Evolutionary conservation across 2,329 filamentous ascomycete genomes (phyloP).

Genomic region (Colletotrichum musicola): DNA sequence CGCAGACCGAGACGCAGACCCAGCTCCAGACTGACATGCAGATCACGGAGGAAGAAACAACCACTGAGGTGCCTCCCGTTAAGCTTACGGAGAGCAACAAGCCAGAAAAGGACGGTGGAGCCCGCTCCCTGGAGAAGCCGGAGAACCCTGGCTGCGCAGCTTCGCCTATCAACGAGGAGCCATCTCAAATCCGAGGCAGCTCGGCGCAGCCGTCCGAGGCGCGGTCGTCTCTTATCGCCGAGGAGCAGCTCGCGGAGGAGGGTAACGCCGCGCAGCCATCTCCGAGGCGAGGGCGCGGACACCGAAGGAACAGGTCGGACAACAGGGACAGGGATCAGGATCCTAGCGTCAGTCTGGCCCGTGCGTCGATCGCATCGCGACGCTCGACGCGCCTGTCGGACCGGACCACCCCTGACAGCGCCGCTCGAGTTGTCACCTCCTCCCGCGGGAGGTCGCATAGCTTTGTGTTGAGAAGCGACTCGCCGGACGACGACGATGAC

Average conservation of each 20-base stretch:
- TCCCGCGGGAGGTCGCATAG: slow-evolving; percentile 45
- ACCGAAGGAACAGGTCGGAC: slow-evolving; percentile 34
- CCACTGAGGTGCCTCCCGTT: slow-evolving; percentile 6
- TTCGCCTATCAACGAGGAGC: slow-evolving; percentile 30
- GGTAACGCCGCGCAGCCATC: slow-evolving; percentile 21
- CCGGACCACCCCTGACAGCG: slow-evolving; percentile 38
- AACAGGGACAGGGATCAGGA: slow-evolving; percentile 37
- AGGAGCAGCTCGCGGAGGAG: slow-evolving; percentile 34
- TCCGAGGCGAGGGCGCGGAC: slow-evolving; percentile 34
- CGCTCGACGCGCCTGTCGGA: slow-evolving; percentile 39
- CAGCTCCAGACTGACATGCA: slow-evolving; percentile 7
- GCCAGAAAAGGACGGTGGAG: not conserved
- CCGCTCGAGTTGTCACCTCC: slow-evolving; percentile 38
- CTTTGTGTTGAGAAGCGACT: slow-evolving; percentile 41
- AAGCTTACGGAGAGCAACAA: not conserved
- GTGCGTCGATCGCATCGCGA: slow-evolving; percentile 38
- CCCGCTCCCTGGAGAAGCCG: not conserved
- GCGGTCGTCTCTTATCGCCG: slow-evolving; percentile 38
- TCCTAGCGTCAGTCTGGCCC: slow-evolving; percentile 38
- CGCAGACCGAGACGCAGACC: not conserved
- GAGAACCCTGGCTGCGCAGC: slow-evolving; percentile 11
- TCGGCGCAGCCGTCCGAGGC: slow-evolving; percentile 37
- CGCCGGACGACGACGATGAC: slow-evolving; percentile 38
- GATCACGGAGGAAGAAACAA: slow-evolving; percentile 31
- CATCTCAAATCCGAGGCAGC: slow-evolving; percentile 35